Evolutionary conservation across 805 yeast species (phyloP).

Genomic region (Clavispora vitiphila): DNA sequence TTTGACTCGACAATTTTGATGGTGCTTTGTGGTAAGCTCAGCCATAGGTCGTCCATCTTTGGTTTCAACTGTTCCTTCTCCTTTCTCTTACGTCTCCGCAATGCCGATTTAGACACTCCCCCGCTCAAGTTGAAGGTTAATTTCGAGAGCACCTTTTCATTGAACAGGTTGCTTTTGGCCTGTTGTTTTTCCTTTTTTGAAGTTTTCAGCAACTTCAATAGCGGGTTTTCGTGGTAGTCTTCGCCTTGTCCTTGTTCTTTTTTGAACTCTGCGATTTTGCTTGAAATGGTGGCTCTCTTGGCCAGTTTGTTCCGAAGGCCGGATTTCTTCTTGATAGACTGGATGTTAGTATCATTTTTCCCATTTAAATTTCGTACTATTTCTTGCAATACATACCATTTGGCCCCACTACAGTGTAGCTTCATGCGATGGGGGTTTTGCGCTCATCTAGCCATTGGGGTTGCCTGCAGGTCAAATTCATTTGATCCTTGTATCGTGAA

Average conservation of each 20-base stretch:
- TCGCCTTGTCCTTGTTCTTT: constrained; percentile 12
- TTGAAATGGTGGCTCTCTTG: constrained; percentile 17
- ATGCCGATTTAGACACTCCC: constrained; percentile 60
- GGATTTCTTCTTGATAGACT: constrained; percentile 31
- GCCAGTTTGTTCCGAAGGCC: constrained; percentile 31
- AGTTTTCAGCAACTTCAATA: constrained; percentile 48
- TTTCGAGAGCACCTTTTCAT: constrained; percentile 23
- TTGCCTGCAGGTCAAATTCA: background rate
- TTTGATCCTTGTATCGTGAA: background rate
- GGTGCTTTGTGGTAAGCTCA: constrained; percentile 39
- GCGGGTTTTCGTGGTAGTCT: constrained; percentile 38
- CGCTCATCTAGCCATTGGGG: background rate
- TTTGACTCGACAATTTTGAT: constrained; percentile 13
- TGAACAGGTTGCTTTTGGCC: constrained; percentile 35
- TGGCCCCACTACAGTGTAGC: background rate
- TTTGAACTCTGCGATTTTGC: constrained; percentile 25
- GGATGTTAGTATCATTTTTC: constrained; percentile 8
- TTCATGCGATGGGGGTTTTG: background rate
- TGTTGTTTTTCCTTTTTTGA: constrained; percentile 50
- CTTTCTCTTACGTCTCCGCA: constrained; percentile 58
- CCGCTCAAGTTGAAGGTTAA: constrained; percentile 31
- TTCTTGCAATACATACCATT: constrained; percentile 4
- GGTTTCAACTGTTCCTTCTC: constrained; percentile 62
- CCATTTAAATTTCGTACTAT: background rate
- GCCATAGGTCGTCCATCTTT: constrained; percentile 57